Conservation (phyloP, 805 yeast genomes). For the Komagataella kurtzmanii region DNA sequence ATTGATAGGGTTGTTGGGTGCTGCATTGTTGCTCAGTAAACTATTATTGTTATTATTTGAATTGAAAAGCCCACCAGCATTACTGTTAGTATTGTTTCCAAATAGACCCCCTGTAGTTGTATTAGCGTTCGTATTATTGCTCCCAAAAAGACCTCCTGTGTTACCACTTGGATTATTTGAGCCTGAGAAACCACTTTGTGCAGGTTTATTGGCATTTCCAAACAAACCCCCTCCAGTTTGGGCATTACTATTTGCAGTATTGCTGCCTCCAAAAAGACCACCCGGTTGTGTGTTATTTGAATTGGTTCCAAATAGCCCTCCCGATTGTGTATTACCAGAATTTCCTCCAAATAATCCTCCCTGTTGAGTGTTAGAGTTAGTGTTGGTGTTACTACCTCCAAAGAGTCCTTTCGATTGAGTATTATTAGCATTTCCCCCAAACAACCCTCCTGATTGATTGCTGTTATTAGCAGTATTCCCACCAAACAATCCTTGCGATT, state of each 20-base stretch:
- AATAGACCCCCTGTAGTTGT: slow-evolving; percentile 18
- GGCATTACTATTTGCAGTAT: slow-evolving; percentile 5
- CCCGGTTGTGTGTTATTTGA: slow-evolving; percentile 8
- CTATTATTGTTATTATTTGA: slow-evolving; percentile 1
- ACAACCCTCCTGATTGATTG: not conserved
- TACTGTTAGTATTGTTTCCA: slow-evolving; percentile 9
- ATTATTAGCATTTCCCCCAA: not conserved
- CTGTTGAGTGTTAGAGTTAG: slow-evolving; percentile 2
- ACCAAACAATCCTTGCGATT: not conserved
- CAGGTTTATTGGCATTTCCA: slow-evolving; percentile 9
- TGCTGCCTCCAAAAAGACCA: slow-evolving; percentile 15
- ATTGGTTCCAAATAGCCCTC: slow-evolving; percentile 16
- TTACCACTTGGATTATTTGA: not conserved
- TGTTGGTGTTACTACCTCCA: not conserved
- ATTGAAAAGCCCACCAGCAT: slow-evolving; percentile 14
- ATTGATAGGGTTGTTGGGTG: slow-evolving; percentile 25
- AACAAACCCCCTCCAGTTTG: slow-evolving; percentile 8
- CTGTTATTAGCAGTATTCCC: not conserved
- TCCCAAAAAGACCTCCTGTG: slow-evolving; percentile 6
- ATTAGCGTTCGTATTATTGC: slow-evolving; percentile 5
- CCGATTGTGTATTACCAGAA: slow-evolving; percentile 7
- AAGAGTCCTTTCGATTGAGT: not conserved
- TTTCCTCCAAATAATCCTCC: not conserved
- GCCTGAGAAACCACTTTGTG: slow-evolving; percentile 2
- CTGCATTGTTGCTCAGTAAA: slow-evolving; percentile 8